phyloP scores from a whole-genome alignment of 1,284 basidiomycete species.

The Microstroma glucosiphilum region DNA sequence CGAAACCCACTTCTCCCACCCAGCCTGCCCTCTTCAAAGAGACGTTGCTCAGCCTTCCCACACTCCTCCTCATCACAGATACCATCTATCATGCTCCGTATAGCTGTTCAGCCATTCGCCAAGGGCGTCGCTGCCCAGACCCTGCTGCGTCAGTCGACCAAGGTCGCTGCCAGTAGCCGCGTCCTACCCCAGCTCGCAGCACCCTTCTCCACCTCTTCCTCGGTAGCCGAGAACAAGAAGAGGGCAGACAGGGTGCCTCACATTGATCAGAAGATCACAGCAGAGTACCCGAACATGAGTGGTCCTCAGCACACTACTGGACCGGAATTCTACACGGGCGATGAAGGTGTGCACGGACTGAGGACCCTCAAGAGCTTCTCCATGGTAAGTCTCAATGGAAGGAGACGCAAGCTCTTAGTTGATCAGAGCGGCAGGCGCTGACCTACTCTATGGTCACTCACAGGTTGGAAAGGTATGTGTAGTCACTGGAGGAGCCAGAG shows the following conservation, averaged over 20 bases:
- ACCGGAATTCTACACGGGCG: background rate
- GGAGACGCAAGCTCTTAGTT: too few relatives aligned
- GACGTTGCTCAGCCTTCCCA: background rate
- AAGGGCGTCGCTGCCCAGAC: background rate
- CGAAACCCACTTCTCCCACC: too few relatives aligned
- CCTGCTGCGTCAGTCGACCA: background rate
- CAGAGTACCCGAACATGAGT: background rate
- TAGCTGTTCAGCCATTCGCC: background rate
- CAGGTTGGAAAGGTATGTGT: slow-evolving; percentile 66
- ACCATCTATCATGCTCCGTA: background rate
- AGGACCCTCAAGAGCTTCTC: slow-evolving; percentile 6
- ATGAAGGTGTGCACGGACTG: background rate
- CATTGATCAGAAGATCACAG: background rate
- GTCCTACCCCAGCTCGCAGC: background rate
- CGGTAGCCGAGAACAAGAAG: background rate
- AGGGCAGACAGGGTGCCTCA: background rate
- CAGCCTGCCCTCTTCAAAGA: too few relatives aligned
- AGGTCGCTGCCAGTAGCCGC: background rate
- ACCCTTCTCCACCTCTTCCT: slow-evolving; percentile 1
- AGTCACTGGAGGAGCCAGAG: slow-evolving; percentile 88
- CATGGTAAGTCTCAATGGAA: background rate
- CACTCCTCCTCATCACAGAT: background rate
- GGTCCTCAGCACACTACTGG: background rate
- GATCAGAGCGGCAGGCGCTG: background rate
- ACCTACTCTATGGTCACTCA: background rate